A percentile compares a stretch with the other conserved stretches of the same genome.
Evolutionary conservation across 225 moss, liverwort and hornwort species (phyloP).

Genomic region (Anthoceros angustus): DNA sequence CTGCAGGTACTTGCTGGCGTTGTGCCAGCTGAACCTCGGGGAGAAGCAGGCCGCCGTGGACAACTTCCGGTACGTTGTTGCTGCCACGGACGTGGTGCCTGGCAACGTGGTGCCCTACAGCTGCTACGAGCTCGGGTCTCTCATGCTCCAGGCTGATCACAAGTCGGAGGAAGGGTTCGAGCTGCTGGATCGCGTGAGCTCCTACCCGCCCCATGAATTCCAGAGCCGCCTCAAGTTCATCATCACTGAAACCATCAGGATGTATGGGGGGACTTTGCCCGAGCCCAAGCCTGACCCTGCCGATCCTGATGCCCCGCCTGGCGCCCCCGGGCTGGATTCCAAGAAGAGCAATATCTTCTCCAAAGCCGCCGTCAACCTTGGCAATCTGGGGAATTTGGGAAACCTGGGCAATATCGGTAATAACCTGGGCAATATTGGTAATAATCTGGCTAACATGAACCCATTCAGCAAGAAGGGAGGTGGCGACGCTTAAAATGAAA

Average conservation of each 20-base stretch:
- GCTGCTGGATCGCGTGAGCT: constrained; percentile 52
- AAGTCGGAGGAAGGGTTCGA: constrained; percentile 55
- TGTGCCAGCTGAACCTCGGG: constrained; percentile 55
- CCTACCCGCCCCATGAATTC: constrained; percentile 69
- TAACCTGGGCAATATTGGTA: neutral
- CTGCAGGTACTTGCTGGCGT: constrained; percentile 63
- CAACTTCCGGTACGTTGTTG: constrained; percentile 55
- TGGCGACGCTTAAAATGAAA: neutral
- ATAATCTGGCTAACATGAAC: neutral
- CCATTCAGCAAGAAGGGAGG: neutral
- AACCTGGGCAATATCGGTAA: neutral
- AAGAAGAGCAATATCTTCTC: neutral
- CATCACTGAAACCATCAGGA: constrained; percentile 54
- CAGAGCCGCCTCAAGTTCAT: constrained; percentile 79
- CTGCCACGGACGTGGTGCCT: constrained; percentile 24
- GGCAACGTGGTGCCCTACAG: constrained; percentile 63
- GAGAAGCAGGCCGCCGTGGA: constrained; percentile 62
- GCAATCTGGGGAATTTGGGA: neutral
- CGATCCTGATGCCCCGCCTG: neutral
- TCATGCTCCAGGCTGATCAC: constrained; percentile 41
- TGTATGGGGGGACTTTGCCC: constrained; percentile 13
- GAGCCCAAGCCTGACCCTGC: neutral
- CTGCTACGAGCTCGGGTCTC: constrained; percentile 76
- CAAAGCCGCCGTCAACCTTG: neutral
- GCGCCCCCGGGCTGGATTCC: neutral